Conservation (phyloP, 2,329 filamentous ascomycete species). For the Podosphaera xanthii region DNA sequence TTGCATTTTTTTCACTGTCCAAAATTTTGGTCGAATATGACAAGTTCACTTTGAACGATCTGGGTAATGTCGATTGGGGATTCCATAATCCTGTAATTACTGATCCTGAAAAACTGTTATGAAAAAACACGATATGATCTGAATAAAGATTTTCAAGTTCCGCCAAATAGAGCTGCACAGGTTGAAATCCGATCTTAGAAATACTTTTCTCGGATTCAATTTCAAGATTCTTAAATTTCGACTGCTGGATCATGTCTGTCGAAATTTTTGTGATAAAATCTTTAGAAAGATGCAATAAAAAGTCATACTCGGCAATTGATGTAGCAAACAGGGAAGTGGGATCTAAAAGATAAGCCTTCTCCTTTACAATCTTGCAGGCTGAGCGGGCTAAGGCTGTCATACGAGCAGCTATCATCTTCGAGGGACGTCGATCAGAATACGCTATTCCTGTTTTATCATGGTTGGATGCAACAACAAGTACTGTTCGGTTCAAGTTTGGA, state of each 20-base stretch:
- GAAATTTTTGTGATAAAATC: slow-evolving; percentile 15
- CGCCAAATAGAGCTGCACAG: slow-evolving; percentile 36
- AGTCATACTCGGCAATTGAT: slow-evolving; percentile 57
- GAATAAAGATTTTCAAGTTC: slow-evolving; percentile 47
- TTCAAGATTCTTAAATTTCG: slow-evolving; percentile 63
- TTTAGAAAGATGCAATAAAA: slow-evolving; percentile 44
- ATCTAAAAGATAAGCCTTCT: slow-evolving; percentile 28
- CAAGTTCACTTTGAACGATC: slow-evolving; percentile 48
- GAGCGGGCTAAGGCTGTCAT: slow-evolving; percentile 66
- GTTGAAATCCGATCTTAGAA: slow-evolving; percentile 30
- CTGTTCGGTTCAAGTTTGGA: slow-evolving; percentile 63
- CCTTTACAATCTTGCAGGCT: slow-evolving; percentile 38
- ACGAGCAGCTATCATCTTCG: slow-evolving; percentile 62
- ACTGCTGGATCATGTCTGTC: slow-evolving; percentile 17
- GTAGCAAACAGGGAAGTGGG: slow-evolving; percentile 45
- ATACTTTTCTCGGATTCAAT: slow-evolving; percentile 24
- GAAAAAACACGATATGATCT: slow-evolving; percentile 58
- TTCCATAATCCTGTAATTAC: slow-evolving; percentile 44
- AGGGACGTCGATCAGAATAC: slow-evolving; percentile 54
- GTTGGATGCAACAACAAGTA: slow-evolving; percentile 61
- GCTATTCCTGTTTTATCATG: slow-evolving; percentile 55
- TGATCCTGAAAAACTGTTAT: slow-evolving; percentile 33
- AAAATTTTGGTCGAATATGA: slow-evolving; percentile 36
- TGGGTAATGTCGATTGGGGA: slow-evolving; percentile 20
- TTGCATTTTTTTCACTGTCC: slow-evolving; percentile 19